Conservation (phyloP, 805 yeast genomes). For the Candida germanica region DNA sequence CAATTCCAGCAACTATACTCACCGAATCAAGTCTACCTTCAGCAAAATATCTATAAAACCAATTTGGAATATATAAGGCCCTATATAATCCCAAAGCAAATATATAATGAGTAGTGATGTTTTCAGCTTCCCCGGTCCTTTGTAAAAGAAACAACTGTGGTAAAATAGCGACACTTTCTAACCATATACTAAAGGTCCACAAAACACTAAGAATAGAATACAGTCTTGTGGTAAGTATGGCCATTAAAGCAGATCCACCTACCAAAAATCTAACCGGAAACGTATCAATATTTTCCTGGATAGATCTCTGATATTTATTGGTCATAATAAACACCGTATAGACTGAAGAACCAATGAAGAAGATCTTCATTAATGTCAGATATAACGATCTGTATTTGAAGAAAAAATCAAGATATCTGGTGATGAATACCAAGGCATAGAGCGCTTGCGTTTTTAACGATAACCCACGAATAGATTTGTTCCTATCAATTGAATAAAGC, state of each 20-base stretch:
- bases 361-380: slow-evolving; percentile 75
- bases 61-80: slow-evolving; percentile 86
- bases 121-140: slow-evolving; percentile 82
- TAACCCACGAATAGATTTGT: slow-evolving; percentile 74
- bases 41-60: slow-evolving; percentile 80
- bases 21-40: slow-evolving; percentile 67
- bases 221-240: slow-evolving; percentile 63
- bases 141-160: slow-evolving; percentile 93
- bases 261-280: slow-evolving; percentile 73
- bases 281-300: slow-evolving; percentile 60
- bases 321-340: slow-evolving; percentile 75
- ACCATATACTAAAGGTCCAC: slow-evolving; percentile 92
- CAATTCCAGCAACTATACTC: slow-evolving; percentile 72
- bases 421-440: slow-evolving; percentile 47
- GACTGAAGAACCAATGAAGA: slow-evolving; percentile 71
- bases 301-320: slow-evolving; percentile 54
- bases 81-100: slow-evolving; percentile 91
- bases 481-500: slow-evolving; percentile 61
- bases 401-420: slow-evolving; percentile 42
- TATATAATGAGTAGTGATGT: slow-evolving; percentile 86
- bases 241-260: slow-evolving; percentile 52
- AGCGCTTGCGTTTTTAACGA: slow-evolving; percentile 85
- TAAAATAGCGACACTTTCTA: slow-evolving; percentile 85
- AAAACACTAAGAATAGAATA: slow-evolving; percentile 60
- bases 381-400: slow-evolving; percentile 62